phyloP scores from a whole-genome alignment of 305 asterid genomes.

The Solanum hybrid region DNA sequence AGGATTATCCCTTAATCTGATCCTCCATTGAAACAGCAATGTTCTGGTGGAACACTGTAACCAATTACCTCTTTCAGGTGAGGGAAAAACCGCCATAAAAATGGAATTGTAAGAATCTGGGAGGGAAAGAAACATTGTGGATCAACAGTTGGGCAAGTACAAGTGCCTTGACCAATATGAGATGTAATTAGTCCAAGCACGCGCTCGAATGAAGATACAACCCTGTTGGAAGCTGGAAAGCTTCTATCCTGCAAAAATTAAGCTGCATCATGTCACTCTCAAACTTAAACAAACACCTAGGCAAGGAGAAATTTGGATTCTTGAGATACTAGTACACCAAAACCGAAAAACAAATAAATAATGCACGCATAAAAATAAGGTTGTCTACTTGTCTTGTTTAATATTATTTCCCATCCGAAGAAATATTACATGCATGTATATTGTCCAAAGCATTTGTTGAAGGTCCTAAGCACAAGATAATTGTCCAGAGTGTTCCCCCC shows the following conservation, averaged over 20 bases:
- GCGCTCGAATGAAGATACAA: conserved; percentile 54
- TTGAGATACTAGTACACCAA: background rate
- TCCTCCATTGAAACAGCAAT: background rate
- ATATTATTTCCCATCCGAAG: background rate
- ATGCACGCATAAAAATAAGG: background rate
- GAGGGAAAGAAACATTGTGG: conserved; percentile 61
- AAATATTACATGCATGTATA: background rate
- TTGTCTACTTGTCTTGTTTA: background rate
- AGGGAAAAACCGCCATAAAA: conserved; percentile 80
- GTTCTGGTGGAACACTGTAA: background rate
- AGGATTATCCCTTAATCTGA: background rate
- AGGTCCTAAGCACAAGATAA: background rate
- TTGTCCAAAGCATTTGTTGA: background rate
- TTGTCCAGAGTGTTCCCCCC: background rate
- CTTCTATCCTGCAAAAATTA: conserved; percentile 40
- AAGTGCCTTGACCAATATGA: conserved; percentile 66
- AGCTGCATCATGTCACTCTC: conserved; percentile 11
- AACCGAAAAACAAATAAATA: background rate
- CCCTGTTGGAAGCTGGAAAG: conserved; percentile 37
- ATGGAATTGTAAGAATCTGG: conserved; percentile 82
- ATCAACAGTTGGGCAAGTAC: conserved; percentile 59
- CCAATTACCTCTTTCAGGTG: conserved; percentile 71
- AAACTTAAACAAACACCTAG: background rate
- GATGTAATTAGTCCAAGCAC: conserved; percentile 48
- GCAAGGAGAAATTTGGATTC: background rate